Evolutionary conservation across 1,284 basidiomycete genomes (phyloP).

Genomic region (Boletellus deceptivus): DNA sequence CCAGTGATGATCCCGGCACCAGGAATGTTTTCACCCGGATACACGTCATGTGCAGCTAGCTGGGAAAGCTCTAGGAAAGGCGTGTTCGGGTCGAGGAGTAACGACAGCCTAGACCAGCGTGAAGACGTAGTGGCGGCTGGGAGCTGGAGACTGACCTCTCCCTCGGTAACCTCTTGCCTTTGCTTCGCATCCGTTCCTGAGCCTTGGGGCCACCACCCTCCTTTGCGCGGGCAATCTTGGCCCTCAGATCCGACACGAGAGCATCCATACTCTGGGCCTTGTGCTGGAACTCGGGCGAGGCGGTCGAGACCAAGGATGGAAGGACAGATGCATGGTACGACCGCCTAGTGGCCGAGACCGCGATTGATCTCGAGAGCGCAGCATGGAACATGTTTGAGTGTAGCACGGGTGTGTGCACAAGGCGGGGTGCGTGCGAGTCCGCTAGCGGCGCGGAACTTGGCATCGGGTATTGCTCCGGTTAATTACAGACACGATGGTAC

Average conservation of each 20-base stretch:
- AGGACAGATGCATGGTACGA: constrained; percentile 68
- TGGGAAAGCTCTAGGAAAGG: constrained; percentile 90
- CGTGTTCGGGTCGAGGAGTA: constrained; percentile 80
- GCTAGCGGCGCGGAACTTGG: constrained; percentile 26
- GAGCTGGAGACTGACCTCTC: constrained; percentile 61
- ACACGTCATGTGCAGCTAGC: constrained; percentile 87
- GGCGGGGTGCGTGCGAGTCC: too few species aligned
- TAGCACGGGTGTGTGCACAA: neutral
- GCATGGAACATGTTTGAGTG: constrained; percentile 22
- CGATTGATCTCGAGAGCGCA: constrained; percentile 15
- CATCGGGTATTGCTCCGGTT: constrained; percentile 9
- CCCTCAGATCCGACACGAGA: constrained; percentile 62
- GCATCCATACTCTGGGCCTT: constrained; percentile 67
- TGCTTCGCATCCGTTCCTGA: constrained; percentile 72
- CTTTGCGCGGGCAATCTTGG: constrained; percentile 54
- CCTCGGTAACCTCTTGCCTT: constrained; percentile 84
- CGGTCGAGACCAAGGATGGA: constrained; percentile 66
- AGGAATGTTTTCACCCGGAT: constrained; percentile 75
- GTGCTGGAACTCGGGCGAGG: constrained; percentile 66
- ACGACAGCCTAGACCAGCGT: constrained; percentile 45
- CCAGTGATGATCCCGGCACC: constrained; percentile 92
- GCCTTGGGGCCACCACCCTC: constrained; percentile 69
- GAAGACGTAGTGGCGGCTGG: neutral
- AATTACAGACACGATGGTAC: constrained; percentile 1
- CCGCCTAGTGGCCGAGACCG: constrained; percentile 11